These are phyloP conservation scores for Podaxis mareebaensis DNA, from an alignment of 768 basidiomycete genomes.

Conservation along the genomic window DNA sequence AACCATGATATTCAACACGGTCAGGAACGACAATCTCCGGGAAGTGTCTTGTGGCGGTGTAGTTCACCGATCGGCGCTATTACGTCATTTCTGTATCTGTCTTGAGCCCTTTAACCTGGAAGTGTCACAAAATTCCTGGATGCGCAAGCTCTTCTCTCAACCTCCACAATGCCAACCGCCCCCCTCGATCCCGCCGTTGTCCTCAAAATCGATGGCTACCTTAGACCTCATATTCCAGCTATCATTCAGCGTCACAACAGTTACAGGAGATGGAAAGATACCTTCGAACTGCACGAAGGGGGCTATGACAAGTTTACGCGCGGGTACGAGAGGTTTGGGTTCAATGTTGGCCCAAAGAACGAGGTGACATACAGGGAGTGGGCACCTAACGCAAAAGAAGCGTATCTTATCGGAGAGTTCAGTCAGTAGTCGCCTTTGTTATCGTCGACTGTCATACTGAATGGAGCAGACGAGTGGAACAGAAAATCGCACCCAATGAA, in stretches of 20 bases:
- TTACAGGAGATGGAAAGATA: constrained; percentile 76
- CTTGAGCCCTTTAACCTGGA: background rate
- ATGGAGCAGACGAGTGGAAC: constrained; percentile 77
- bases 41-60: background rate
- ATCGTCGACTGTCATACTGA: background rate
- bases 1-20: background rate
- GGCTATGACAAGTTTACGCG: constrained; percentile 80
- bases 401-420: constrained; percentile 92
- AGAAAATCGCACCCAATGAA: constrained; percentile 84
- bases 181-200: constrained; percentile 59
- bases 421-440: constrained; percentile 56
- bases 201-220: constrained; percentile 67
- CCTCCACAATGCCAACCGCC: constrained; percentile 38
- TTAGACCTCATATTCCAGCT: constrained; percentile 69
- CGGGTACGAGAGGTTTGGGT: constrained; percentile 78
- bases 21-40: background rate
- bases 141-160: constrained; percentile 9
- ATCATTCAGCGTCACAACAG: constrained; percentile 69
- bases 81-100: constrained; percentile 11
- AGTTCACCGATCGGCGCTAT: constrained; percentile 1
- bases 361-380: constrained; percentile 89
- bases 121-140: background rate
- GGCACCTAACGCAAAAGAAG: constrained; percentile 89
- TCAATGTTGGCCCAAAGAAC: constrained; percentile 68
- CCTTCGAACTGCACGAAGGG: constrained; percentile 77